Evolutionary conservation across 179 eudicot genomes (phyloP).

Genomic region (Beta macrorhiza): DNA sequence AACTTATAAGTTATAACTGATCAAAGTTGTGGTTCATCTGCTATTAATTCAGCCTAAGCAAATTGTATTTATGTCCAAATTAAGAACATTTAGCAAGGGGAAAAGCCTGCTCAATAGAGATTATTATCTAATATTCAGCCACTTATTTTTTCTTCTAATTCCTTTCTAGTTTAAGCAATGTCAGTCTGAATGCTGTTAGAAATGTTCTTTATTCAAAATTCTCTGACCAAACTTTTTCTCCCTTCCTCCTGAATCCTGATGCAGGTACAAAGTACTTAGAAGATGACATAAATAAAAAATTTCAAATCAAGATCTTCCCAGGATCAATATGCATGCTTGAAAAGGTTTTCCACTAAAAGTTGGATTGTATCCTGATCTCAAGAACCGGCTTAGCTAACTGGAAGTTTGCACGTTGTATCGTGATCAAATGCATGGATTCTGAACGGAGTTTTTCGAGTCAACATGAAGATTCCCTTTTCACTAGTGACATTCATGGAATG

Average conservation of each 20-base stretch:
- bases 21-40: background rate
- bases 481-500: slow-evolving; percentile 23
- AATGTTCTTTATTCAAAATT: slow-evolving; percentile 18
- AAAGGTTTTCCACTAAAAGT: background rate
- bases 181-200: slow-evolving; percentile 7
- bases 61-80: background rate
- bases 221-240: background rate
- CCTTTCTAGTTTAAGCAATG: background rate
- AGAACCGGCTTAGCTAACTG: background rate
- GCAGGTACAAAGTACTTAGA: slow-evolving; percentile 25
- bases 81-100: background rate
- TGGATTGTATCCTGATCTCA: background rate
- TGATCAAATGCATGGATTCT: slow-evolving; percentile 3
- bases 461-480: slow-evolving; percentile 14
- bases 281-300: slow-evolving; percentile 1
- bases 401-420: background rate
- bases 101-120: background rate
- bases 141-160: background rate
- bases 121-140: background rate
- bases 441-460: slow-evolving; percentile 4
- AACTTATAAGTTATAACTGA: background rate
- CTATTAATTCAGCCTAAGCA: background rate
- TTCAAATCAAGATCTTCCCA: slow-evolving; percentile 4
- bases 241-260: background rate
- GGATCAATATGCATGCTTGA: background rate